Base-by-base conservation (phyloP, 164 flowering plant genomes). In the Liriodendron chinense region DNA sequence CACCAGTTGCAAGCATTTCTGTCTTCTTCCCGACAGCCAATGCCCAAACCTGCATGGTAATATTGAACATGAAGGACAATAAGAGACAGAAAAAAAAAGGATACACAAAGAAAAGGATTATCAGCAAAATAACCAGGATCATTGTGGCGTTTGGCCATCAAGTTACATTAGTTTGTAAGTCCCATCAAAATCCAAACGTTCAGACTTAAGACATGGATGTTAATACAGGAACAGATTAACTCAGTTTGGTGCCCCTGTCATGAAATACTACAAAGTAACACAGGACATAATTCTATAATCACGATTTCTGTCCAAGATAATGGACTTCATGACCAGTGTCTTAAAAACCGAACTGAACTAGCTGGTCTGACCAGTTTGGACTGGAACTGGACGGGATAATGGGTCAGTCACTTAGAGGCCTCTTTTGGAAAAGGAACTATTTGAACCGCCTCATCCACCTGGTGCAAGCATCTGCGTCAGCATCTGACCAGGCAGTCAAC, bases 1-100 rank as follows among this genome's bases (percentile, higher is more conserved):
- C 94, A 78, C 98, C 99, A 48, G 97, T 96, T 69, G 91, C 97
- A 77, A 96, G 85, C 88, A 90, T 90, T 85, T 96, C 99, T 53
- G 96, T 92, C 71, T 87, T 87, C 85, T 85, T 89, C 57, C 98
- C 98, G 76, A 96, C 89, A 76, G 98, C 91, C 83, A 96, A 78
- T 25, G 94, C 98, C 98, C 98, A 96, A 50, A 95, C 89, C 97
- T 94, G 87, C 78, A 80, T 21, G n/a, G 72, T 3, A 49, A 47
- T 47, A 22, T 18, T 61, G 21, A 62, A n/a, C 9, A 49, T 49
- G 59, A 65, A 8, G 23, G 65, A 43, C 13, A 28, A 72, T 10
- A 13, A 48, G 16, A 74, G 63, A 7, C 23, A 20, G 9, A 53
- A 16, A 53, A 16, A n/a, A 53, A 16, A 53, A 12, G 18, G 59